Conservation (phyloP, 768 basidiomycete species). For the Boletus speciosus region DNA sequence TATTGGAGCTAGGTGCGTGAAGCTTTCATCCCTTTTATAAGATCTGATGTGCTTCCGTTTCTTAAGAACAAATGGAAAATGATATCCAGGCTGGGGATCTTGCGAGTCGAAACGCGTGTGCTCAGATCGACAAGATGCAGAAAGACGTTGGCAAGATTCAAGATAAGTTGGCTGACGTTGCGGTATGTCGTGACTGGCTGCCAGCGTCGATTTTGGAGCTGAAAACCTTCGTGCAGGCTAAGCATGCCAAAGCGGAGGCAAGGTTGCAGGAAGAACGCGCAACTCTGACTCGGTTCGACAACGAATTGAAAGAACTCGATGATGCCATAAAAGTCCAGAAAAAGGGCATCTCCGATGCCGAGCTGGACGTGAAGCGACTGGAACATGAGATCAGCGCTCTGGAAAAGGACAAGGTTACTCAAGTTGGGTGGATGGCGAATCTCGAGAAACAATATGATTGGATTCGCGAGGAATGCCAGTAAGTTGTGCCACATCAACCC, state of each 20-base stretch:
- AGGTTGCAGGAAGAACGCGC: conserved; percentile 84
- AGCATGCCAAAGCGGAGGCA: conserved; percentile 61
- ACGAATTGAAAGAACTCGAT: conserved; percentile 82
- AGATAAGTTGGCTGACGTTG: conserved; percentile 38
- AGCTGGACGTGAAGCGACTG: conserved; percentile 59
- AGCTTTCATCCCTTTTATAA: not conserved
- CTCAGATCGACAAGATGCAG: conserved; percentile 50
- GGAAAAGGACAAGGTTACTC: conserved; percentile 60
- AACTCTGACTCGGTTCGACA: conserved; percentile 82
- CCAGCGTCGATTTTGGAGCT: not conserved
- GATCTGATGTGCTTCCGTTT: not conserved
- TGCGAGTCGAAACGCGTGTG: conserved; percentile 30
- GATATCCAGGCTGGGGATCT: conserved; percentile 27
- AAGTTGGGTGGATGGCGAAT: conserved; percentile 47
- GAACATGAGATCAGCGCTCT: conserved; percentile 66
- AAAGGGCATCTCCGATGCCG: conserved; percentile 60
- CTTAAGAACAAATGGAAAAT: conserved; percentile 28
- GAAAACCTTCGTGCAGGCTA: conserved; percentile 35
- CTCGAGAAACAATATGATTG: conserved; percentile 85
- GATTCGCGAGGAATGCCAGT: conserved; percentile 89
- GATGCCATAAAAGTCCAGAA: conserved; percentile 80
- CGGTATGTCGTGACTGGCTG: conserved; percentile 14
- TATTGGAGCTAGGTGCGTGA: conserved; percentile 78
- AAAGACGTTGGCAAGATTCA: conserved; percentile 62
- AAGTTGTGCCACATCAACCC: conserved; percentile 30